These are phyloP conservation scores for Sugiyamaella valdiviana DNA, from an alignment of 805 yeast species.

Conservation along the genomic window DNA sequence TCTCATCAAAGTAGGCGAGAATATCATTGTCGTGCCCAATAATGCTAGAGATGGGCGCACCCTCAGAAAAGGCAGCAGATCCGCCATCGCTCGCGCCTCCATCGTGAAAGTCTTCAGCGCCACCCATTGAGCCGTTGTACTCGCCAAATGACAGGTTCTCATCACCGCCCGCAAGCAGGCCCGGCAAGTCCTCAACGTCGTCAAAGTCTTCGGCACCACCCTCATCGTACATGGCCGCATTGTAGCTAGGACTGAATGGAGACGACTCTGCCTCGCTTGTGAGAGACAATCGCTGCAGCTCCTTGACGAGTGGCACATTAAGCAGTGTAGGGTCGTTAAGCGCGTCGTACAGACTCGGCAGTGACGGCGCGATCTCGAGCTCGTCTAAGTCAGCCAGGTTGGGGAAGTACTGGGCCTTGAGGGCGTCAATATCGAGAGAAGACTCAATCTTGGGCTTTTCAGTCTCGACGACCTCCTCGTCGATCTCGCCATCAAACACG, in stretches of 20 bases:
- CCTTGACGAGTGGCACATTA: constrained; percentile 8
- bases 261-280: neutral
- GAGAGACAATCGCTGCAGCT: constrained; percentile 30
- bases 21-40: constrained; percentile 41
- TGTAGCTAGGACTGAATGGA: neutral
- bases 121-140: neutral
- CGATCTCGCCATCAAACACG: constrained; percentile 57
- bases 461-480: constrained; percentile 25
- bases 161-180: constrained; percentile 10
- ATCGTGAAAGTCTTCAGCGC: neutral
- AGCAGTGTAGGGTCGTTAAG: constrained; percentile 34
- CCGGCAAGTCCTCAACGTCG: constrained; percentile 2
- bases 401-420: constrained; percentile 22
- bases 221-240: neutral
- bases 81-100: neutral
- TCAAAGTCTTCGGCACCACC: constrained; percentile 6
- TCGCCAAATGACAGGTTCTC: constrained; percentile 8
- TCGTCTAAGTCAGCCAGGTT: constrained; percentile 19
- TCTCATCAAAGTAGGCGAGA: constrained; percentile 75
- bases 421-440: constrained; percentile 24
- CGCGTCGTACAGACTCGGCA: constrained; percentile 52
- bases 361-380: constrained; percentile 59
- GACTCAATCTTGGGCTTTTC: constrained; percentile 35
- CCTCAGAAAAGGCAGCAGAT: neutral
- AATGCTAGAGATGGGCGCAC: neutral